Conservation (phyloP, 768 basidiomycete species). For the Coprinopsis sp. region DNA sequence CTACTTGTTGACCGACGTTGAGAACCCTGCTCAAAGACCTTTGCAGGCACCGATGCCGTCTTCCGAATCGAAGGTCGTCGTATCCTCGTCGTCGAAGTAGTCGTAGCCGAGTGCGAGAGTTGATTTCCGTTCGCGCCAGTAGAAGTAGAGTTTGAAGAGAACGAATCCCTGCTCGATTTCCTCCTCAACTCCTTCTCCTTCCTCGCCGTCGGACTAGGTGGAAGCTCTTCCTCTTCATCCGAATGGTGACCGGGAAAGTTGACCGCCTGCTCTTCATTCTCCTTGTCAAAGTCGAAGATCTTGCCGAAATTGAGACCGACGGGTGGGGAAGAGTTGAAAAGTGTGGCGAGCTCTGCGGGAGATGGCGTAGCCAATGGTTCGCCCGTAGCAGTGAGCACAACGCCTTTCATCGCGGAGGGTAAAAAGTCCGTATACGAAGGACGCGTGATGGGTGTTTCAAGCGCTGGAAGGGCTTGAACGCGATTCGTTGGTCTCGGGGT, state of each 20-base stretch:
- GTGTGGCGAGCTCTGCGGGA: slow-evolving; percentile 57
- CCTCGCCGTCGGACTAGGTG: slow-evolving; percentile 44
- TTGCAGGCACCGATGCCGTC: slow-evolving; percentile 30
- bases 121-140: slow-evolving; percentile 6
- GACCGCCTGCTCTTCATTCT: slow-evolving; percentile 28
- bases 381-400: slow-evolving; percentile 75
- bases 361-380: slow-evolving; percentile 68
- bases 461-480: slow-evolving; percentile 23
- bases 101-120: background rate
- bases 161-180: too few relatives aligned
- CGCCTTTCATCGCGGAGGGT: slow-evolving; percentile 68
- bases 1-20: too few relatives aligned
- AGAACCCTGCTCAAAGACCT: too few relatives aligned
- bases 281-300: slow-evolving; percentile 67
- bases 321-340: slow-evolving; percentile 66
- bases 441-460: slow-evolving; percentile 54
- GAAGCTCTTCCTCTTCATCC: slow-evolving; percentile 28
- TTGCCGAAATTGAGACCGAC: slow-evolving; percentile 72
- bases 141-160: too few relatives aligned
- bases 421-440: slow-evolving; percentile 28
- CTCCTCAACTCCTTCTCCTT: slow-evolving; percentile 35
- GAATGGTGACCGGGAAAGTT: slow-evolving; percentile 16
- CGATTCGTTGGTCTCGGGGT: slow-evolving; percentile 18
- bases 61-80: slow-evolving; percentile 41
- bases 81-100: slow-evolving; percentile 3